These are phyloP conservation scores for Mycena polygramma DNA, from an alignment of 768 basidiomycete genomes.

Conservation along the genomic window DNA sequence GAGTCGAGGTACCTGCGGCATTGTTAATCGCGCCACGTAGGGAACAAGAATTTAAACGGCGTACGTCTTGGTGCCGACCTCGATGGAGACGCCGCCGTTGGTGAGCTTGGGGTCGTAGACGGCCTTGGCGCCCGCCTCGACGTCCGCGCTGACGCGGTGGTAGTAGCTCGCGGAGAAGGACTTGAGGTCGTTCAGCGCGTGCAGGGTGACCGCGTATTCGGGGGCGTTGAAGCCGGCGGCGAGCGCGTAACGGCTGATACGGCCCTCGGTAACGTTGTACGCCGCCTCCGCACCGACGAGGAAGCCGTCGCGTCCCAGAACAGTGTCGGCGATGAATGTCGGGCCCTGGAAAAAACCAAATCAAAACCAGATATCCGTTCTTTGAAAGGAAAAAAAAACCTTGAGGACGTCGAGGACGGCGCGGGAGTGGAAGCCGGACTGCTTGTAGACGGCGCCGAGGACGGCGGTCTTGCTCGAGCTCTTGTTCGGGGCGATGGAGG, in stretches of 20 bases:
- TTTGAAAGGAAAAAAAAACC: conserved; percentile 58
- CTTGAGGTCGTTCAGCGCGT: conserved; percentile 94
- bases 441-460: conserved; percentile 91
- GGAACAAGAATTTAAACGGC: conserved; percentile 39
- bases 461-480: conserved; percentile 79
- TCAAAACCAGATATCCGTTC: neutral
- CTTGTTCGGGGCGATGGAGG: conserved; percentile 89
- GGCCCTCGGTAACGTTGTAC: conserved; percentile 96
- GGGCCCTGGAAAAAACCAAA: conserved; percentile 75
- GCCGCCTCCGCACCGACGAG: conserved; percentile 95
- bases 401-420: conserved; percentile 94
- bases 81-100: conserved; percentile 86
- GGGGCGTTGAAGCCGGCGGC: conserved; percentile 97
- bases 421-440: conserved; percentile 94
- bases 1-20: conserved; percentile 79
- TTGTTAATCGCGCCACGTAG: conserved; percentile 10
- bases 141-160: conserved; percentile 92
- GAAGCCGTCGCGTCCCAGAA: conserved; percentile 97
- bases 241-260: conserved; percentile 90
- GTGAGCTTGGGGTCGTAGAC: conserved; percentile 95
- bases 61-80: conserved; percentile 97
- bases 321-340: conserved; percentile 96
- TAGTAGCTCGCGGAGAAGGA: conserved; percentile 97
- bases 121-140: conserved; percentile 96
- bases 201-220: conserved; percentile 94